Percentiles rank a stretch among this genome's conserved stretches.
Conservation (phyloP, 345 rosid genomes). For the Theobroma cacao region DNA sequence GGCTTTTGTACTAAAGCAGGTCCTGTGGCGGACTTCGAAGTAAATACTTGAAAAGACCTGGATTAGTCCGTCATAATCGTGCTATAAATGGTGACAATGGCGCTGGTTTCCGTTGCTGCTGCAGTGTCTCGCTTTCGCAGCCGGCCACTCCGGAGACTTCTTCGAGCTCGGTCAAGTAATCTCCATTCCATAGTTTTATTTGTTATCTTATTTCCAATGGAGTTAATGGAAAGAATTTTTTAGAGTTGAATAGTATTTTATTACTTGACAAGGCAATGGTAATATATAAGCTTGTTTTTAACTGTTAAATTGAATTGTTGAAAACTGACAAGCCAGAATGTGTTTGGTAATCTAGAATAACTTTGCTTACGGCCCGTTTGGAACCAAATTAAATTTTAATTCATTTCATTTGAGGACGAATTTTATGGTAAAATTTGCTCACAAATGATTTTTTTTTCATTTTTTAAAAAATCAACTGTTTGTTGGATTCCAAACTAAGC, state of each 20-base stretch:
- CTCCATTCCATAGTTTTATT: not conserved
- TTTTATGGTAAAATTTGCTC: not conserved
- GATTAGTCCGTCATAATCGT: slow-evolving; percentile 3
- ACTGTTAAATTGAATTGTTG: not conserved
- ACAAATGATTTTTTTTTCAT: not conserved
- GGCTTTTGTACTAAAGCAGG: slow-evolving; percentile 22
- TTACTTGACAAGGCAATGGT: not conserved
- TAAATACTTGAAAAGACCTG: slow-evolving; percentile 14
- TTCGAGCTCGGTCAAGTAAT: slow-evolving; percentile 39
- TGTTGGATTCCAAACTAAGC: not conserved
- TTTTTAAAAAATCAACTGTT: not conserved
- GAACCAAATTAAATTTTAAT: not conserved
- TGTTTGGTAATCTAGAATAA: not conserved
- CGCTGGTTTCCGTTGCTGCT: slow-evolving; percentile 40
- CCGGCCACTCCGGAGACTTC: slow-evolving; percentile 34
- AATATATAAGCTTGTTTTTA: not conserved
- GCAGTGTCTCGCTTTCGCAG: slow-evolving; percentile 39
- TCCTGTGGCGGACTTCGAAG: slow-evolving; percentile 20
- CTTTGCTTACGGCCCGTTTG: not conserved
- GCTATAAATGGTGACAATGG: not conserved
- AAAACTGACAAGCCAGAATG: not conserved
- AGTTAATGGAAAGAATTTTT: not conserved
- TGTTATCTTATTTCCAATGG: not conserved
- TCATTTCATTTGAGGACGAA: not conserved
- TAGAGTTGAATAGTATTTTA: not conserved